A percentile compares a stretch with the other conserved stretches of the same genome.
Conservation (phyloP, 306 rosid genomes). For the Purshia tridentata region DNA sequence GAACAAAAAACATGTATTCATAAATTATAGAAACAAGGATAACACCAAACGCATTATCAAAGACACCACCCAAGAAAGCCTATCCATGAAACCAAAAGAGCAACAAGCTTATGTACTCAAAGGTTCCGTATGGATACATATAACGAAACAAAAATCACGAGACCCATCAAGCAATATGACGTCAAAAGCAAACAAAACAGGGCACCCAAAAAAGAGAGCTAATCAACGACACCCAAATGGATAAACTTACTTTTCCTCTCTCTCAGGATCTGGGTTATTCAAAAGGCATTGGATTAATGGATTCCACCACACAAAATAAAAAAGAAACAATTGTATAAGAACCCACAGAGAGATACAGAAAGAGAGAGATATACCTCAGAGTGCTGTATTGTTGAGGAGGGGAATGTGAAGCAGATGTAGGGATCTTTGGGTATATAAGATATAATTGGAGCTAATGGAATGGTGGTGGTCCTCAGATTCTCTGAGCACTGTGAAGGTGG, state of each 20-base stretch:
- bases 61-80: neutral
- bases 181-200: slow-evolving; percentile 3
- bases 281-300: neutral
- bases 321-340: neutral
- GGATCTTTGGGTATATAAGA: neutral
- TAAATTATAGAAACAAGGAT: neutral
- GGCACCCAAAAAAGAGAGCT: neutral
- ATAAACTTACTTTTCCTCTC: neutral
- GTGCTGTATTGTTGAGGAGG: neutral
- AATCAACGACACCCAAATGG: slow-evolving; percentile 7
- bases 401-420: neutral
- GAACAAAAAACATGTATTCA: neutral
- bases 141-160: slow-evolving; percentile 18
- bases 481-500: neutral
- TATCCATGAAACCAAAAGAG: neutral
- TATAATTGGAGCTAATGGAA: neutral
- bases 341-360: neutral
- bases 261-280: slow-evolving; percentile 20
- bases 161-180: neutral
- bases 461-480: slow-evolving; percentile 14
- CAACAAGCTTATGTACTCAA: neutral
- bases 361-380: slow-evolving; percentile 14
- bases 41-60: neutral
- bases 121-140: neutral
- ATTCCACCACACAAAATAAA: neutral